Base-by-base conservation (phyloP, 306 rosid species). In the Rubus parviflorus region DNA sequence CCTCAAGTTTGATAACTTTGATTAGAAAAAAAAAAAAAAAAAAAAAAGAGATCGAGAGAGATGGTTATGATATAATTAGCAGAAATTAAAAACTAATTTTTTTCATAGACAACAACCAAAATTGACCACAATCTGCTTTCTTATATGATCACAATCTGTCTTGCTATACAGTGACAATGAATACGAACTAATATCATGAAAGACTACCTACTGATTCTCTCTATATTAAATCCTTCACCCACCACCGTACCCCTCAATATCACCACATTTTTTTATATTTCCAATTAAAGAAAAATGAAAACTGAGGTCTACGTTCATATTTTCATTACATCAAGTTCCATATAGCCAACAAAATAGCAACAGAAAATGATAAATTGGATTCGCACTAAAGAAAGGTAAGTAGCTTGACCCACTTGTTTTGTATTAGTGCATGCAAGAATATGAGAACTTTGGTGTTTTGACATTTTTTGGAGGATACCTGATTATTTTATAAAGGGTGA, bases 111-210 rank as follows among this genome's bases (percentile, higher is more conserved):
- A 40, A 17, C 22, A 57, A 73, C 68, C 46, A 47, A 72, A 64
- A 81, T 77, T 20, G 74, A 72, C 52, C 37, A 77, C 12, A 67
- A n/a, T 63, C 48, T 38, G 4, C 23, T 4, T 23, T 72, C 30
- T 8, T 4, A 47, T 9, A 20, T 15, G 70, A 77, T 30, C 47
- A 72, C 8, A 54, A 17, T 67, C 57, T 45, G 14, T 19, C 74
- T 22, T 19, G 60, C 79, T 68, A 35, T 8, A 68, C 30, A 30
- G 12, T 51, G 35, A 47, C 51, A 73, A 68, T 51, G 66, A 84
- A 41, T 40, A 52, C 80, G 77, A 80, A 16, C 78, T 41, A 41
- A 67, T 12, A 16, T 25, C 82, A 54, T 60, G 81, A 73, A 76
- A 42, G 51, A 23, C 72, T 37, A 72, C 67, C 84, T 9, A 61